Percentiles rank a stretch among this genome's conserved stretches.
phyloP scores from a whole-genome alignment of 129 eudicot genomes.

The Chrysanthemum seticuspe region DNA sequence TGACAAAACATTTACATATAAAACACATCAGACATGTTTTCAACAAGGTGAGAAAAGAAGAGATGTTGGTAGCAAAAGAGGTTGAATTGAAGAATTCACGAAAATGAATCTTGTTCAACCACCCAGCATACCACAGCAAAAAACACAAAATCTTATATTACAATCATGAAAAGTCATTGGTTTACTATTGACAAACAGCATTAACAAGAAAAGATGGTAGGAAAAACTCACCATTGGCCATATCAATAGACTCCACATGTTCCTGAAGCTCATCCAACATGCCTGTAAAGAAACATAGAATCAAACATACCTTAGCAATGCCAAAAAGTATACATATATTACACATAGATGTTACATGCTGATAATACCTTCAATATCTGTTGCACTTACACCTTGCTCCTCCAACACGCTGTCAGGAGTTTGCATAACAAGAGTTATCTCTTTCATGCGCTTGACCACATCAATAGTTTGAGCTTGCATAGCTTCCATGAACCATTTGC shows the following conservation, averaged over 20 bases:
- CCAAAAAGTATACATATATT: too few species aligned
- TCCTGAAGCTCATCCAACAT: constrained; percentile 95
- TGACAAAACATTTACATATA: constrained; percentile 20
- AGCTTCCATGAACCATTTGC: constrained; percentile 97
- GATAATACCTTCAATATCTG: constrained; percentile 74
- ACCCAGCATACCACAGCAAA: not conserved
- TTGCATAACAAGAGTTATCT: constrained; percentile 90
- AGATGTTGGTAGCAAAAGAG: too few species aligned
- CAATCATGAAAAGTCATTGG: too few species aligned
- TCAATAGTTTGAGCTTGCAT: constrained; percentile 93
- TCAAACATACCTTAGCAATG: constrained; percentile 1
- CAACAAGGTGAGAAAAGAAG: too few species aligned
- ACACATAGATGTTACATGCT: not conserved
- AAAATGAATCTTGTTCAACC: not conserved
- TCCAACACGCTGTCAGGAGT: constrained; percentile 76
- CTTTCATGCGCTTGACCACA: constrained; percentile 88
- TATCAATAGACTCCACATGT: constrained; percentile 94
- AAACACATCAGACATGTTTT: too few species aligned
- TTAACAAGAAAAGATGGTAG: not conserved
- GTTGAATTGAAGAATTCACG: too few species aligned
- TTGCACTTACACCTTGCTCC: constrained; percentile 85
- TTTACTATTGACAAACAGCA: not conserved
- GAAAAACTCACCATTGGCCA: constrained; percentile 78
- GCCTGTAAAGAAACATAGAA: constrained; percentile 38
- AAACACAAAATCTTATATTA: too few species aligned